Percentiles rank a stretch among this genome's conserved stretches.
phyloP scores from a whole-genome alignment of 2,329 filamentous ascomycete species.

The Aspergillus bombycis region DNA sequence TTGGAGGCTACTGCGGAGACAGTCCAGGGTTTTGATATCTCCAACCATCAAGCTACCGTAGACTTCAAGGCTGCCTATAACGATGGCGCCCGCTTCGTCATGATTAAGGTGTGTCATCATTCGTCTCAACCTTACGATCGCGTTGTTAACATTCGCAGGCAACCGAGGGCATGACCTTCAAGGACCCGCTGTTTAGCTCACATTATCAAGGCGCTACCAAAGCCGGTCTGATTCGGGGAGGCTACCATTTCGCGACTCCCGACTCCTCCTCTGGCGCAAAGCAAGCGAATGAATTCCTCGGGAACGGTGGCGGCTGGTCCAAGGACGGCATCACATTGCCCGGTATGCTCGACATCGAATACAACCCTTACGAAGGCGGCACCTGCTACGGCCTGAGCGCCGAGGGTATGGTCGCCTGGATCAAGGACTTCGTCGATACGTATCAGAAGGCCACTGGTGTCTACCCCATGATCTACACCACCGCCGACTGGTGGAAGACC shows the following conservation, averaged over 20 bases:
- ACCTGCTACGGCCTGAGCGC: conserved; percentile 51
- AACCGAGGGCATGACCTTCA: conserved; percentile 54
- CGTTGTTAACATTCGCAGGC: conserved; percentile 41
- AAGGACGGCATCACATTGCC: conserved; percentile 58
- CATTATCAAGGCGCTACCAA: conserved; percentile 56
- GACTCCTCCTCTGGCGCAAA: conserved; percentile 46
- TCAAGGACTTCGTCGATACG: conserved; percentile 55
- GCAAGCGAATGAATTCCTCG: conserved; percentile 57
- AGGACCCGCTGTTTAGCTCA: conserved; percentile 48
- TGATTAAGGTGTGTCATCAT: conserved; percentile 10
- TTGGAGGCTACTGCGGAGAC: conserved; percentile 3
- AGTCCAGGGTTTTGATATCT: conserved; percentile 19
- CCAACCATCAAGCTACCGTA: conserved; percentile 15
- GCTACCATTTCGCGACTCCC: conserved; percentile 59
- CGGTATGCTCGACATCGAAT: conserved; percentile 61
- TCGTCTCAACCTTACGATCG: too few relatives aligned
- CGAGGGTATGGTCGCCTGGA: conserved; percentile 54
- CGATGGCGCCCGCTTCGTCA: conserved; percentile 16
- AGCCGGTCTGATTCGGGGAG: conserved; percentile 57
- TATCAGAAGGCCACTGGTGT: conserved; percentile 52
- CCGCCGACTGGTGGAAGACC: conserved; percentile 55
- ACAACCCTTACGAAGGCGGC: conserved; percentile 34
- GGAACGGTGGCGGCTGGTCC: conserved; percentile 58
- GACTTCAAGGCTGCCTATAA: conserved; percentile 15
- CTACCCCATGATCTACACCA: conserved; percentile 58